Conservation (phyloP, 2,329 filamentous ascomycete genomes). For the Graphilbum sp. region DNA sequence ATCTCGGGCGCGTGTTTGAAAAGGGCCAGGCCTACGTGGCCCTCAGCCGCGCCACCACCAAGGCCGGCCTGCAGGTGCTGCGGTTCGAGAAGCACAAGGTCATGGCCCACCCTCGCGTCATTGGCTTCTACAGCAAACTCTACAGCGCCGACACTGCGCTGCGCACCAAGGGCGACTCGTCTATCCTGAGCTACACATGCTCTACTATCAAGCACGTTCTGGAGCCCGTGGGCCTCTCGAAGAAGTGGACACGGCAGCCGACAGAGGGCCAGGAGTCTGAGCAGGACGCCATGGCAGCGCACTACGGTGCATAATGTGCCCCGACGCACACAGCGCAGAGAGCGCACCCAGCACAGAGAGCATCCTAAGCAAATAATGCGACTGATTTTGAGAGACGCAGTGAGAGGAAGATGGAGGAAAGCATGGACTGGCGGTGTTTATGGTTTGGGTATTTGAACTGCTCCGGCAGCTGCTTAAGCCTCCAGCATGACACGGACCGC, state of each 20-base stretch:
- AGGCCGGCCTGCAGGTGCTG: slow-evolving; percentile 73
- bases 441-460: no score
- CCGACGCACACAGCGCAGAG: no score
- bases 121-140: slow-evolving; percentile 70
- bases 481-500: no score
- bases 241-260: neutral
- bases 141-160: slow-evolving; percentile 46
- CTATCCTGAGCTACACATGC: slow-evolving; percentile 25
- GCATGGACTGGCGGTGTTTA: no score
- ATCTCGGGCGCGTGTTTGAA: slow-evolving; percentile 83
- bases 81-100: slow-evolving; percentile 83
- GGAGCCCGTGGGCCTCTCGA: neutral
- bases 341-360: no score
- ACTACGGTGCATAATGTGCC: no score
- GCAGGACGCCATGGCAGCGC: neutral
- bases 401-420: no score
- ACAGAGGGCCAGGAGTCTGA: neutral
- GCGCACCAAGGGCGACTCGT: slow-evolving; percentile 14
- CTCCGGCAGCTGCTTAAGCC: no score
- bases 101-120: slow-evolving; percentile 80
- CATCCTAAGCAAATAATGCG: no score
- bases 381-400: no score
- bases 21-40: slow-evolving; percentile 97
- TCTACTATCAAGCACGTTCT: neutral
- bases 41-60: slow-evolving; percentile 77